Percentiles rank a stretch among this genome's conserved stretches.
phyloP scores from a whole-genome alignment of 2,329 filamentous ascomycete species.

The Colletotrichum spaethianum region DNA sequence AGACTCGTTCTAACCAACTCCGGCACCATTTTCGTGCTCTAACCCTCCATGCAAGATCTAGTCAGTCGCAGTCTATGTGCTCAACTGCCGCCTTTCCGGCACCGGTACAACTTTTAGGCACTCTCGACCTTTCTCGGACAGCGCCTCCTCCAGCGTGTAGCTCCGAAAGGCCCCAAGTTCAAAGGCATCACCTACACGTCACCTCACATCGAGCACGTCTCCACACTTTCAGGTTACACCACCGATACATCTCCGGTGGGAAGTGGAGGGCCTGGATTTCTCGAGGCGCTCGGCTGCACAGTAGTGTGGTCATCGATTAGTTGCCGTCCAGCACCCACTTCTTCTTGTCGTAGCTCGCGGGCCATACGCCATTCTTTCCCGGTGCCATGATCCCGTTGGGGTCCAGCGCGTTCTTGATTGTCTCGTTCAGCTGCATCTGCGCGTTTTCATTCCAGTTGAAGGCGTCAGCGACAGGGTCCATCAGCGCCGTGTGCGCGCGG shows the following conservation, averaged over 20 bases:
- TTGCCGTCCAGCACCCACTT: constrained; percentile 39
- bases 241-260: background rate
- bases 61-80: background rate
- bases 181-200: background rate
- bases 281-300: background rate
- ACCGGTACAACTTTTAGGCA: background rate
- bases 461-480: constrained; percentile 59
- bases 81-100: background rate
- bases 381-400: constrained; percentile 53
- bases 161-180: background rate
- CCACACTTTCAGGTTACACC: background rate
- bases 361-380: constrained; percentile 53
- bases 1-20: constrained; percentile 2
- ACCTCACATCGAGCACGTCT: background rate
- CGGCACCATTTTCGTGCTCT: background rate
- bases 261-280: background rate
- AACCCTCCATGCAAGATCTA: background rate
- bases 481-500: constrained; percentile 59
- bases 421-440: constrained; percentile 59
- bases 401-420: constrained; percentile 59
- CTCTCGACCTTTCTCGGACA: background rate
- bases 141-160: background rate
- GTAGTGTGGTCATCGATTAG: background rate
- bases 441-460: constrained; percentile 59
- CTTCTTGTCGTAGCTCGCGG: constrained; percentile 45